Evolutionary conservation across 306 rosid genomes (phyloP).

Genomic region (Vigna nakashimae): DNA sequence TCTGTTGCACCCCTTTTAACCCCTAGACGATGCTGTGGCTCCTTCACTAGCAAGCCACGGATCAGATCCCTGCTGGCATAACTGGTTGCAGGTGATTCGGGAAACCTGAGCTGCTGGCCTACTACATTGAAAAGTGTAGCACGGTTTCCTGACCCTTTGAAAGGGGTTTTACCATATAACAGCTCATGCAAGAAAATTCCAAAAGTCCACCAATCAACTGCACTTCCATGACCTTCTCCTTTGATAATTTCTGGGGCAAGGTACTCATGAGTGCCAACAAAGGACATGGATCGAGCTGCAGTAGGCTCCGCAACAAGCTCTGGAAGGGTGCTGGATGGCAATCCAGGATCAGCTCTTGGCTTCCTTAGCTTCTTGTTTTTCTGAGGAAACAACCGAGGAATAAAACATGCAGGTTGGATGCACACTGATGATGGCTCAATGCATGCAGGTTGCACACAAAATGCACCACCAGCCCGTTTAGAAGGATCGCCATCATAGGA

Average conservation of each 20-base stretch:
- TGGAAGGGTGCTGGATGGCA: constrained; percentile 73
- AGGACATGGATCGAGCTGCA: constrained; percentile 93
- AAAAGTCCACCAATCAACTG: constrained; percentile 99
- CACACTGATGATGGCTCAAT: constrained; percentile 92
- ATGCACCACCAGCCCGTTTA: constrained; percentile 80
- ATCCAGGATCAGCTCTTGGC: constrained; percentile 70
- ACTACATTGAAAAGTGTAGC: constrained; percentile 98
- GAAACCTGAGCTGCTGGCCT: constrained; percentile 91
- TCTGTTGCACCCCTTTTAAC: constrained; percentile 98
- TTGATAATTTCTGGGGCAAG: constrained; percentile 98
- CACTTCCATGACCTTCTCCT: constrained; percentile 99
- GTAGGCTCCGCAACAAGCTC: constrained; percentile 99
- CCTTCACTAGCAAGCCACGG: constrained; percentile 90
- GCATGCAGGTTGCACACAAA: constrained; percentile 96
- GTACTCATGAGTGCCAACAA: constrained; percentile 97
- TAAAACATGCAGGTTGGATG: constrained; percentile 94
- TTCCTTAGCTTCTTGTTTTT: constrained; percentile 79
- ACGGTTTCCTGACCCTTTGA: constrained; percentile 94
- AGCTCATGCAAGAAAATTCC: constrained; percentile 96
- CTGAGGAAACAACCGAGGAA: constrained; percentile 85
- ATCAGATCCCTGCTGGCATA: constrained; percentile 92
- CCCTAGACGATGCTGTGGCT: constrained; percentile 95
- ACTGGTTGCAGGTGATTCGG: constrained; percentile 84
- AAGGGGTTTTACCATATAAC: constrained; percentile 95
- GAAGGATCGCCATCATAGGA: constrained; percentile 83